Conservation (phyloP, 192 early-diverging fungal genomes). For the Phlyctochytrium arcticum region DNA sequence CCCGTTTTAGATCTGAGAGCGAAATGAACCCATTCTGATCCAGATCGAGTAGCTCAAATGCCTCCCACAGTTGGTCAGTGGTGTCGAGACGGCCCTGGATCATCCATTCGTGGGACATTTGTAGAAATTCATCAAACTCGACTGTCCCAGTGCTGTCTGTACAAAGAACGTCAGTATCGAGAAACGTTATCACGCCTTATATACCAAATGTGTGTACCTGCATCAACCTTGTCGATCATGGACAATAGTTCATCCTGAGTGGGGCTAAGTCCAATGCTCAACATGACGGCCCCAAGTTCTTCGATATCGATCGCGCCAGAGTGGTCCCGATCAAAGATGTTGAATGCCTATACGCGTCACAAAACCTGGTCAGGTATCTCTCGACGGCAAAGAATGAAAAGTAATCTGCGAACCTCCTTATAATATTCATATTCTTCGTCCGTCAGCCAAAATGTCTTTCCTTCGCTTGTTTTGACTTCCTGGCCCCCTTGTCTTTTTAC, state of each 20-base stretch:
- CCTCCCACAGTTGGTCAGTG: slow-evolving; percentile 32
- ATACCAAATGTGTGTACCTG: slow-evolving; percentile 4
- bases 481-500: not conserved
- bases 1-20: slow-evolving; percentile 22
- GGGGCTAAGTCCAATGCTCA: slow-evolving; percentile 23
- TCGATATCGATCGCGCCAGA: slow-evolving; percentile 42
- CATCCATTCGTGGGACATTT: slow-evolving; percentile 25
- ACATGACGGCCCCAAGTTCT: slow-evolving; percentile 39
- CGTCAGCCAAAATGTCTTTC: not conserved
- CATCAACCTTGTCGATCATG: slow-evolving; percentile 43
- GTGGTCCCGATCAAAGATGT: slow-evolving; percentile 40
- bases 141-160: slow-evolving; percentile 13
- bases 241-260: slow-evolving; percentile 29
- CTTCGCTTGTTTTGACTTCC: not conserved
- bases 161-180: not conserved
- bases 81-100: slow-evolving; percentile 19
- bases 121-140: slow-evolving; percentile 47
- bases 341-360: slow-evolving; percentile 39
- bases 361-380: not conserved
- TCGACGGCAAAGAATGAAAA: not conserved
- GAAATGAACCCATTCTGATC: slow-evolving; percentile 38
- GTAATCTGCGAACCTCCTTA: slow-evolving; percentile 2
- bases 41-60: slow-evolving; percentile 39
- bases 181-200: not conserved
- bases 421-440: slow-evolving; percentile 30